phyloP scores from a whole-genome alignment of 805 yeast species.

The Sugiyamaella boreocaroliniensis region DNA sequence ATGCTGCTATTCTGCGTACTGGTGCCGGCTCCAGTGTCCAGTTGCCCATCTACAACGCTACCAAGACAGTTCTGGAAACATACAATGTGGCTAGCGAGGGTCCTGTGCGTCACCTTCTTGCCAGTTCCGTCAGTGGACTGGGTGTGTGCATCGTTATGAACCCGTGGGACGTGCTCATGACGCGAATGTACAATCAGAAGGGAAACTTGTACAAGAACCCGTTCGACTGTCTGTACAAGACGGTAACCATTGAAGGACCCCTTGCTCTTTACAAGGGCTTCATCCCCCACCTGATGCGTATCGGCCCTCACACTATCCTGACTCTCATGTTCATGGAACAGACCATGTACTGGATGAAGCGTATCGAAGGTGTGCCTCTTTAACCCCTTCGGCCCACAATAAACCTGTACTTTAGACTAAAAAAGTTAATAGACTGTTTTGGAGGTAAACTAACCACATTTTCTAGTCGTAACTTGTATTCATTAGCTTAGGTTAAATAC shows the following conservation, averaged over 20 bases:
- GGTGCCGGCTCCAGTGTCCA: conserved; percentile 96
- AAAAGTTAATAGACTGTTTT: not conserved
- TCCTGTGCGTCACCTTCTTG: conserved; percentile 59
- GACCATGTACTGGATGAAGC: conserved; percentile 59
- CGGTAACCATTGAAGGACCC: conserved; percentile 76
- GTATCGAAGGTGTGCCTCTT: conserved; percentile 35
- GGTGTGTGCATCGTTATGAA: conserved; percentile 96
- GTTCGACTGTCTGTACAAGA: conserved; percentile 79
- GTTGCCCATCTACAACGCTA: conserved; percentile 78
- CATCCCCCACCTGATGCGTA: conserved; percentile 83
- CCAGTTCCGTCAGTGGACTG: conserved; percentile 75
- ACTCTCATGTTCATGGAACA: conserved; percentile 94
- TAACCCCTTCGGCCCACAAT: not conserved
- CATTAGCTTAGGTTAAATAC: no score
- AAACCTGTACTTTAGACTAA: not conserved
- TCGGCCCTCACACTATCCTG: conserved; percentile 87
- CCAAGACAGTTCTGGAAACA: conserved; percentile 56
- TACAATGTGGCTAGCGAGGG: conserved; percentile 54
- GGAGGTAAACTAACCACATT: not conserved
- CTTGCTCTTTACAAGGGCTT: conserved; percentile 90
- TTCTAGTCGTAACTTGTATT: no score
- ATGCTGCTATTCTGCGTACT: conserved; percentile 89
- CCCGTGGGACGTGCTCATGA: conserved; percentile 93
- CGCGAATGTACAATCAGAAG: conserved; percentile 91
- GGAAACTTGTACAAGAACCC: conserved; percentile 84